These are phyloP conservation scores for Pachysolen tannophilus DNA, from an alignment of 805 yeast species.

Conservation along the genomic window DNA sequence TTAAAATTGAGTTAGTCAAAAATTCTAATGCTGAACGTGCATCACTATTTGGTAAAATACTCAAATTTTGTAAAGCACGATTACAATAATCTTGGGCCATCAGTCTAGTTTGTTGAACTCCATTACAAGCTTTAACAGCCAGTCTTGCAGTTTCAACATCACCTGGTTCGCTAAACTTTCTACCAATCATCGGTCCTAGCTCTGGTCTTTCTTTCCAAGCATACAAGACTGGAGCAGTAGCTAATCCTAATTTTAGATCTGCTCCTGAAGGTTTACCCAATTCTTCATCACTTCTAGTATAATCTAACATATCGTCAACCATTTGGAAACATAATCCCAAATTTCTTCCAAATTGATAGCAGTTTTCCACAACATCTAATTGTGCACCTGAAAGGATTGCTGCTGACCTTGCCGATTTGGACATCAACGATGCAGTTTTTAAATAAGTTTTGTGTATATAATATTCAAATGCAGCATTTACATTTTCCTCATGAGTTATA, in stretches of 20 bases:
- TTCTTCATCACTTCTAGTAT: slow-evolving; percentile 76
- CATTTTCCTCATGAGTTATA: slow-evolving; percentile 54
- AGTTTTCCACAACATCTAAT: slow-evolving; percentile 67
- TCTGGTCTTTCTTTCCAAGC: slow-evolving; percentile 91
- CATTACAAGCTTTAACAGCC: slow-evolving; percentile 63
- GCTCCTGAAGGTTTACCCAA: slow-evolving; percentile 96
- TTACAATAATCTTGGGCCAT: slow-evolving; percentile 76
- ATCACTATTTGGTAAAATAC: slow-evolving; percentile 78
- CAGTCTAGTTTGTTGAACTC: slow-evolving; percentile 66
- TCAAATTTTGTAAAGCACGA: slow-evolving; percentile 64
- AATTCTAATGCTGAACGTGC: slow-evolving; percentile 83
- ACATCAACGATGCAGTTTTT: slow-evolving; percentile 90
- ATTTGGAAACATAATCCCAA: slow-evolving; percentile 93
- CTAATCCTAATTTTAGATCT: slow-evolving; percentile 86
- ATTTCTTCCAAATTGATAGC: slow-evolving; percentile 88
- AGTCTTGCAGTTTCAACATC: slow-evolving; percentile 78
- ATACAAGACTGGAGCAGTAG: slow-evolving; percentile 91
- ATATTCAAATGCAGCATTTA: slow-evolving; percentile 90
- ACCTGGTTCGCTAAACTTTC: slow-evolving; percentile 75
- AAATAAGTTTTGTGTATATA: slow-evolving; percentile 92
- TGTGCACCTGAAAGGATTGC: slow-evolving; percentile 87
- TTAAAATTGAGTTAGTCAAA: slow-evolving; percentile 73
- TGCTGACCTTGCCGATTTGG: slow-evolving; percentile 87
- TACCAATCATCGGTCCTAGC: slow-evolving; percentile 72
- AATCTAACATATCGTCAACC: slow-evolving; percentile 94